Evolutionary conservation across 1,139 yeast genomes (phyloP).

Genomic region (Hyphopichia burtonii): DNA sequence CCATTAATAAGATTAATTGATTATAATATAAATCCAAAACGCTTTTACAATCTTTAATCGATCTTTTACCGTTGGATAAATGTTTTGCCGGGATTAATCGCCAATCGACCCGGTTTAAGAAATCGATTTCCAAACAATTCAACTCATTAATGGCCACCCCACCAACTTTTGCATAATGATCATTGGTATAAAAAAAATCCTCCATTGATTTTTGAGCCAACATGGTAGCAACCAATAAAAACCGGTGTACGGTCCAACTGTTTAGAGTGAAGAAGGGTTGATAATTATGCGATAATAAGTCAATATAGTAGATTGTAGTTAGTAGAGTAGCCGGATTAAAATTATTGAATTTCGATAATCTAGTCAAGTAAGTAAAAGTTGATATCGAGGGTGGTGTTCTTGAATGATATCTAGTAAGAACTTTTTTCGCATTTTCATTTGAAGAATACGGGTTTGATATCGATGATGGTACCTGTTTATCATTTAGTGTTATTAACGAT

Average conservation of each 20-base stretch:
- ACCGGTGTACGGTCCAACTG: constrained; percentile 91
- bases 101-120: constrained; percentile 78
- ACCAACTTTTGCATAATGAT: constrained; percentile 94
- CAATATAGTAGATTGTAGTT: constrained; percentile 84
- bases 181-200: constrained; percentile 90
- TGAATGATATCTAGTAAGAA: constrained; percentile 87
- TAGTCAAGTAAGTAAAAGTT: constrained; percentile 68
- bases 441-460: constrained; percentile 26
- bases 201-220: constrained; percentile 91
- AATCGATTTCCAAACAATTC: constrained; percentile 85
- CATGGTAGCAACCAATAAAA: constrained; percentile 85
- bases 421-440: constrained; percentile 16
- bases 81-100: constrained; percentile 44
- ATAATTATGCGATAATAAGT: constrained; percentile 73
- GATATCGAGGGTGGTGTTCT: constrained; percentile 89
- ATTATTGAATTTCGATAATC: constrained; percentile 82
- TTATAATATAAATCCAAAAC: constrained; percentile 59
- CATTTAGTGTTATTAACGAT: constrained; percentile 69
- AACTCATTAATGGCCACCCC: constrained; percentile 86
- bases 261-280: constrained; percentile 77
- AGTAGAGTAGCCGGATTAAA: constrained; percentile 79
- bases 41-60: constrained; percentile 37
- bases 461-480: constrained; percentile 44
- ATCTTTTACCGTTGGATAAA: constrained; percentile 22
- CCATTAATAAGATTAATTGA: constrained; percentile 63